Percentiles rank a stretch among this genome's conserved stretches.
Evolutionary conservation across 805 yeast species (phyloP).

Genomic region (Nakazawaea pomicola): DNA sequence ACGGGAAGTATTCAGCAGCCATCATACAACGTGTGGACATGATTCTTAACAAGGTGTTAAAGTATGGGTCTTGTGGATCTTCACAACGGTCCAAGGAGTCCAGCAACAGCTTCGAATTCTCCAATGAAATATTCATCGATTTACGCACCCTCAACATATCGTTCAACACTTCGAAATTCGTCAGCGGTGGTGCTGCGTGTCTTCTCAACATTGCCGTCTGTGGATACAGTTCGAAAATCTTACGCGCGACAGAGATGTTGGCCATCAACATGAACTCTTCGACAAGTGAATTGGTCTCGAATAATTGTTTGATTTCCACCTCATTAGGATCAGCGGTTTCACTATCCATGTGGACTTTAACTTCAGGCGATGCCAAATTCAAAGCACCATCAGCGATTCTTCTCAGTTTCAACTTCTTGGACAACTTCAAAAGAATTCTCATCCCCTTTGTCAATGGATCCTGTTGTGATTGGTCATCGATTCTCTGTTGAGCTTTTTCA

Average conservation of each 20-base stretch:
- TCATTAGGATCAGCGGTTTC: slow-evolving; percentile 96
- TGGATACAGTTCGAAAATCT: slow-evolving; percentile 88
- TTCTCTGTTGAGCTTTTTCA: slow-evolving; percentile 86
- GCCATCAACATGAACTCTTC: slow-evolving; percentile 99
- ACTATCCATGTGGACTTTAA: slow-evolving; percentile 92
- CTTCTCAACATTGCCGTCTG: slow-evolving; percentile 98
- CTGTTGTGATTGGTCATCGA: slow-evolving; percentile 68
- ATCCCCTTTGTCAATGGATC: slow-evolving; percentile 89
- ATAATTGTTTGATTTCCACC: slow-evolving; percentile 82
- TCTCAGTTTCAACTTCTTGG: slow-evolving; percentile 78
- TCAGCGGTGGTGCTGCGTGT: slow-evolving; percentile 95
- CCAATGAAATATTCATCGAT: slow-evolving; percentile 68
- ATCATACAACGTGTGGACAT: slow-evolving; percentile 99
- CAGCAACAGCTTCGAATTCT: slow-evolving; percentile 86
- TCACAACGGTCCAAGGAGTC: slow-evolving; percentile 87
- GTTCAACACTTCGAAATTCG: slow-evolving; percentile 84
- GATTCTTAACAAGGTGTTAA: slow-evolving; percentile 89
- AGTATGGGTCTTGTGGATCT: slow-evolving; percentile 80
- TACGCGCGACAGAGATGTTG: slow-evolving; percentile 90
- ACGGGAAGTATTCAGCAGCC: slow-evolving; percentile 96
- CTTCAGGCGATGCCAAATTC: slow-evolving; percentile 96
- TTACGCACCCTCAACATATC: slow-evolving; percentile 84
- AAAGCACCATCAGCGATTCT: slow-evolving; percentile 94
- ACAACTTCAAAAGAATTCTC: slow-evolving; percentile 74
- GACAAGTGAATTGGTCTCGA: slow-evolving; percentile 92